Evolutionary conservation across 352 stramenopile species (phyloP), one percentile per base, ranked within the genome.

Genomic region (Globisporangium takayamanum): DNA sequence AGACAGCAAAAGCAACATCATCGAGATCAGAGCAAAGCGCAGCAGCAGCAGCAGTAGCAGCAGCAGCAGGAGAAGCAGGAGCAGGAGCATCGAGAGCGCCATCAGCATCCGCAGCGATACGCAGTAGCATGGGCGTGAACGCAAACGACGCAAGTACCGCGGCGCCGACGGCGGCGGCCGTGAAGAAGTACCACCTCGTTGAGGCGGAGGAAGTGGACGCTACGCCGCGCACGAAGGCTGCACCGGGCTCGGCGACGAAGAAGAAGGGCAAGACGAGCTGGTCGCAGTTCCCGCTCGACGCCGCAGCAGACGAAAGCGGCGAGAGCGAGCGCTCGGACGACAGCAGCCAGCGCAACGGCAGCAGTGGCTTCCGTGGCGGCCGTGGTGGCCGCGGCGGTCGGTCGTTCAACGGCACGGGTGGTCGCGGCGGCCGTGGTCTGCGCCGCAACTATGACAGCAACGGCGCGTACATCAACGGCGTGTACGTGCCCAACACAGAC

Each of bases 151-250:
- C 60, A 14, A 28, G 51, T 2, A 52, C 50, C 33, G 66, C 60
- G 36, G 56, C 54, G 11, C 55, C 48, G 10, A 55, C 60, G 25
- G 63, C 44, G 44, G 25, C 18, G 18, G n/a, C 65, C 44, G 59
- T 70, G 50, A 74, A 92, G 71, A 94, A 94, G 73, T 94, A 92
- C 70, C 81, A 70, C 46, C 69, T 94, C 12, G 84, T 94, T 37
- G 84, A 92, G 65, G 84, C 84, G 10, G 84, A 94, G 52, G 84
- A 94, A 58, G 84, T 94, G 50, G 77, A 81, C 49, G 73, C 67
- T 61, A 41, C 41, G 33, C 50, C 53, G 39, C 45, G 60, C 15
- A 11, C 55, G 30, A 14, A 45, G n/a, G 42, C 53, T 18, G 59
- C 20, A 20, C 26, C 25, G 50, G 48, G 50, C 37, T 70, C 69